phyloP scores from a whole-genome alignment of 257 asterid species.

The Cordia subcordata region DNA sequence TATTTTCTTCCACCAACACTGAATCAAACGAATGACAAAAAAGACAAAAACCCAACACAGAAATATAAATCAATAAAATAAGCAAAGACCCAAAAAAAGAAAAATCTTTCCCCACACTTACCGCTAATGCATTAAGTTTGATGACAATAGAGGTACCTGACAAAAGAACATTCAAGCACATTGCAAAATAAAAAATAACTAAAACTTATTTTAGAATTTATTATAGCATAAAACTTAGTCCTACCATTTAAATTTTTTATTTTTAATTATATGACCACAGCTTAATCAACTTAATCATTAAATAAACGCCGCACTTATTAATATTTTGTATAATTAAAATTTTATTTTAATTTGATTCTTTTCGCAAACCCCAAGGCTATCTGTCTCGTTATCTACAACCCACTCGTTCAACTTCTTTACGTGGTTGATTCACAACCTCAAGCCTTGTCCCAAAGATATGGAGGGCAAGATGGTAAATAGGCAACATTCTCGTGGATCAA shows the following conservation, averaged over 20 bases:
- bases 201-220: no score
- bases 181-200: no score
- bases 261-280: no score
- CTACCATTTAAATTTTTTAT: no score
- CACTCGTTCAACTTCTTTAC: slow-evolving; percentile 16
- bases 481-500: not conserved
- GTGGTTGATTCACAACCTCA: slow-evolving; percentile 52
- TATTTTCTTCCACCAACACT: slow-evolving; percentile 7
- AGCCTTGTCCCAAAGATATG: slow-evolving; percentile 12
- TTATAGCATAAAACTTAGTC: no score
- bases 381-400: slow-evolving; percentile 7
- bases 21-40: slow-evolving; percentile 1
- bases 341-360: not conserved
- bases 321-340: no score
- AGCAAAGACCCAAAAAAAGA: not conserved
- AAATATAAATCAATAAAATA: no score
- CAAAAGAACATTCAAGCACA: no score
- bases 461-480: slow-evolving; percentile 7
- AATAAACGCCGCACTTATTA: no score
- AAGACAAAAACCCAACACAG: not conserved
- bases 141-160: no score
- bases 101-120: not conserved
- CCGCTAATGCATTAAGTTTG: not conserved
- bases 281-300: no score
- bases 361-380: slow-evolving; percentile 9